phyloP scores from a whole-genome alignment of 352 stramenopile genomes.

The Elongisporangium anandrum region DNA sequence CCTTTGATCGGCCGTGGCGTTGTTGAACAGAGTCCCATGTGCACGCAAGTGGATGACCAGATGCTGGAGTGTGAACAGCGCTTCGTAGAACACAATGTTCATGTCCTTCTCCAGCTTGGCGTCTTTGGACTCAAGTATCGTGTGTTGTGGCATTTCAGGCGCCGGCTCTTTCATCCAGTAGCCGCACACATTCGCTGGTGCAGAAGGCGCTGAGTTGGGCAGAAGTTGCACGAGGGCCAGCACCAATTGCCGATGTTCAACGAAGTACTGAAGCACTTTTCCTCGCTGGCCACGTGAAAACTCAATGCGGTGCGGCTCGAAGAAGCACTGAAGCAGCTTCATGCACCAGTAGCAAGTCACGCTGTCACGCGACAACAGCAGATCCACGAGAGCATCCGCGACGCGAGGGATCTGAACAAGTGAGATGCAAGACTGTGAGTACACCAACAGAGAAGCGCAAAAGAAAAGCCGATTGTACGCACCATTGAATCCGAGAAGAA shows the following conservation, averaged over 20 bases:
- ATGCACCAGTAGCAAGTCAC: slow-evolving; percentile 69
- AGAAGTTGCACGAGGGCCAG: slow-evolving; percentile 51
- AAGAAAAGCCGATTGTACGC: neutral
- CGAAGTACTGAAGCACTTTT: slow-evolving; percentile 55
- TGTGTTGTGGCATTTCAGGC: slow-evolving; percentile 11
- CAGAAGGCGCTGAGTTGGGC: slow-evolving; percentile 27
- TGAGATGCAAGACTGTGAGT: slow-evolving; percentile 2
- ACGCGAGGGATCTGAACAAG: slow-evolving; percentile 31
- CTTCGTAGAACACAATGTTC: slow-evolving; percentile 64
- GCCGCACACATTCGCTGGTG: slow-evolving; percentile 26
- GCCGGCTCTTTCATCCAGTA: slow-evolving; percentile 36
- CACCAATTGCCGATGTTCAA: slow-evolving; percentile 42
- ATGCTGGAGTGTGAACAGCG: slow-evolving; percentile 58
- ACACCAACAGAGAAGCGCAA: neutral
- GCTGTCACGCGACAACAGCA: slow-evolving; percentile 53
- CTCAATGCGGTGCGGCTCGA: slow-evolving; percentile 29
- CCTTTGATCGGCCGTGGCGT: neutral
- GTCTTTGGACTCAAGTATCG: slow-evolving; percentile 41
- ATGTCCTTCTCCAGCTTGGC: slow-evolving; percentile 64
- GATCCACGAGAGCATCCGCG: slow-evolving; percentile 48
- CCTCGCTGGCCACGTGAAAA: slow-evolving; percentile 32
- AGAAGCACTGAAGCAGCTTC: slow-evolving; percentile 57
- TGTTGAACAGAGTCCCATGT: slow-evolving; percentile 14
- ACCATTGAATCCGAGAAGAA: slow-evolving; percentile 38
- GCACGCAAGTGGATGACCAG: slow-evolving; percentile 44